Evolutionary conservation across 2,329 filamentous ascomycete genomes (phyloP).

Genomic region (Sporothrix dimorphospora): DNA sequence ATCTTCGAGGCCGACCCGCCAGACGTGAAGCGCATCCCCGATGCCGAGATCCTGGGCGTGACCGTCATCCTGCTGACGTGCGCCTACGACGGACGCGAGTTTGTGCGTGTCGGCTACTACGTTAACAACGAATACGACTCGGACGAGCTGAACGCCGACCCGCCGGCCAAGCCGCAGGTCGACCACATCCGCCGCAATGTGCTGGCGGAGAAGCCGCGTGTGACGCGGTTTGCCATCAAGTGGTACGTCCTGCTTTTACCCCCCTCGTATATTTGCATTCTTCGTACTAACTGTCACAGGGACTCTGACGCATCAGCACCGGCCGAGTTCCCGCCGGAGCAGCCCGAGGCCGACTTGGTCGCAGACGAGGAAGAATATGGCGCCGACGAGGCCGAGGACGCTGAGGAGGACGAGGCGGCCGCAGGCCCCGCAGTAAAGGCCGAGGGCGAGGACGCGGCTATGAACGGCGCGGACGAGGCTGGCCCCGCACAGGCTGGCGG

Average conservation of each 20-base stretch:
- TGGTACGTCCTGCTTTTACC: constrained; percentile 64
- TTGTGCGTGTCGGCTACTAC: constrained; percentile 97
- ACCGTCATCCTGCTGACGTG: constrained; percentile 96
- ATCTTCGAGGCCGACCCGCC: constrained; percentile 94
- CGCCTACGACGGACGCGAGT: constrained; percentile 94
- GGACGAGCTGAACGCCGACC: constrained; percentile 84
- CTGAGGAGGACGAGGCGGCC: constrained; percentile 53
- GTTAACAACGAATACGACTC: constrained; percentile 99
- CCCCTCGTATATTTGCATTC: neutral
- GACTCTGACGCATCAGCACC: constrained; percentile 97
- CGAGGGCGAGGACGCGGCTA: constrained; percentile 39
- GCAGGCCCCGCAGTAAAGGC: constrained; percentile 29
- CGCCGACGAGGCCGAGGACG: constrained; percentile 80
- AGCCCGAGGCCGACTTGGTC: constrained; percentile 87
- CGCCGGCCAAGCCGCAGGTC: constrained; percentile 87
- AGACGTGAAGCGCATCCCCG: constrained; percentile 85
- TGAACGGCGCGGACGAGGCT: constrained; percentile 40
- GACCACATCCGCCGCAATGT: constrained; percentile 93
- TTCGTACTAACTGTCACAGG: constrained; percentile 55
- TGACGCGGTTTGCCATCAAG: constrained; percentile 97
- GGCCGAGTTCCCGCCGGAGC: constrained; percentile 93
- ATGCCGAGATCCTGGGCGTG: constrained; percentile 93
- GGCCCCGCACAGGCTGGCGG: neutral
- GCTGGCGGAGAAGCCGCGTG: constrained; percentile 93
- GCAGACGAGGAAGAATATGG: constrained; percentile 90